Conservation (phyloP, 768 basidiomycete genomes). For the Rhizopogon vesiculosus region DNA sequence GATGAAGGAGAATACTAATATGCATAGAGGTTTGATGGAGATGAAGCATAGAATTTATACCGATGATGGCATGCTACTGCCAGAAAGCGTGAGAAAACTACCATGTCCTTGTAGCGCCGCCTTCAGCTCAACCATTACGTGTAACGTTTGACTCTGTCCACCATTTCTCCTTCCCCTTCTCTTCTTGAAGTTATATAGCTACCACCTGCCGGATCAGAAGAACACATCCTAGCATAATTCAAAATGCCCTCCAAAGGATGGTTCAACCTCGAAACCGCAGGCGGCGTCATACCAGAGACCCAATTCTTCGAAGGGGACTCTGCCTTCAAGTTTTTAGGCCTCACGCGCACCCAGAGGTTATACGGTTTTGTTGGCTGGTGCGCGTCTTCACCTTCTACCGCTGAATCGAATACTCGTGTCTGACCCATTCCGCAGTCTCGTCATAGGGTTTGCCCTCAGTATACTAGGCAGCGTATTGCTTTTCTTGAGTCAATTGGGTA, state of each 20-base stretch:
- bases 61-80: too few relatives aligned
- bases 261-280: conserved; percentile 78
- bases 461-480: conserved; percentile 75
- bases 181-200: not conserved
- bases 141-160: not conserved
- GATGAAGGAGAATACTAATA: too few relatives aligned
- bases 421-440: conserved; percentile 43
- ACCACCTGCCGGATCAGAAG: not conserved
- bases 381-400: conserved; percentile 17
- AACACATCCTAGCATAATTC: not conserved
- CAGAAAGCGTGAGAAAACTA: not conserved
- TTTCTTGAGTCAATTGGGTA: conserved; percentile 60
- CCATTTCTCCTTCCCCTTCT: not conserved
- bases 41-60: too few relatives aligned
- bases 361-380: conserved; percentile 87
- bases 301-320: conserved; percentile 88
- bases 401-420: not conserved
- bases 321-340: conserved; percentile 74
- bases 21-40: too few relatives aligned
- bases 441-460: conserved; percentile 74
- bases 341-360: conserved; percentile 75
- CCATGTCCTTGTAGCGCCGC: not conserved
- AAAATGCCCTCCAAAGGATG: conserved; percentile 67
- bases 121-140: too few relatives aligned
- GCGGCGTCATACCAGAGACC: conserved; percentile 61